phyloP scores from a whole-genome alignment of 805 yeast genomes.

The Sugiyamaella qingdaonensis region DNA sequence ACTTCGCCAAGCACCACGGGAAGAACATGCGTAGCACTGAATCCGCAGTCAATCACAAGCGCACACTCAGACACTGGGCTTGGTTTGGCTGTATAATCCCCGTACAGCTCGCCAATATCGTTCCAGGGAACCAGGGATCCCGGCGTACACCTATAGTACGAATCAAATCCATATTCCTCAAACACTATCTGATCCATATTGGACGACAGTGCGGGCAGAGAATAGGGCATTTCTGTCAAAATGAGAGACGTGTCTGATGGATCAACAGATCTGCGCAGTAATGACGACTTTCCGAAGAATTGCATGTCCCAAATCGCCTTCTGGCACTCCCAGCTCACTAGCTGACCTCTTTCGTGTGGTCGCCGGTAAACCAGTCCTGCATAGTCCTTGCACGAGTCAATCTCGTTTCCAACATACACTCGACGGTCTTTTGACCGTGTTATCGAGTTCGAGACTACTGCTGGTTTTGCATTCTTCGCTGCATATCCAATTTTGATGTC shows the following conservation, averaged over 20 bases:
- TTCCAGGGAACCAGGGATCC: constrained; percentile 54
- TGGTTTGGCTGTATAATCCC: constrained; percentile 12
- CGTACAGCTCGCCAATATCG: constrained; percentile 31
- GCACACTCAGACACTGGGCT: constrained; percentile 51
- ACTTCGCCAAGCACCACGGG: constrained; percentile 80
- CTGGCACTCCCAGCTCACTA: constrained; percentile 87
- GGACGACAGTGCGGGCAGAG: constrained; percentile 73
- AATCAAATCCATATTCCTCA: constrained; percentile 83
- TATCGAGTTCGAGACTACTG: constrained; percentile 61
- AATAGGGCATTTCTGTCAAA: constrained; percentile 76
- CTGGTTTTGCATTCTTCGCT: constrained; percentile 39
- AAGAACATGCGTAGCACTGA: constrained; percentile 76
- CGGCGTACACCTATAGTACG: constrained; percentile 61
- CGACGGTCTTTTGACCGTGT: constrained; percentile 72
- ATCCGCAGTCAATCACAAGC: constrained; percentile 84
- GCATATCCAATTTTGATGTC: constrained; percentile 64
- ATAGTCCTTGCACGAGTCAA: constrained; percentile 60
- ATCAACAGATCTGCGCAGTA: constrained; percentile 25
- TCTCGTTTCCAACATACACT: constrained; percentile 67
- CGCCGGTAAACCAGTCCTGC: constrained; percentile 70
- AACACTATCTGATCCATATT: constrained; percentile 88
- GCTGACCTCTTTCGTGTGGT: constrained; percentile 85
- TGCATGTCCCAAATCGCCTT: constrained; percentile 87
- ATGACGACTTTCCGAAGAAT: constrained; percentile 44
- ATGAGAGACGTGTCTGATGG: constrained; percentile 55